A percentile compares a stretch with the other conserved stretches of the same genome.
These are phyloP conservation scores for Naganishia liquefaciens DNA, from an alignment of 1,284 basidiomycete species.

Conservation along the genomic window DNA sequence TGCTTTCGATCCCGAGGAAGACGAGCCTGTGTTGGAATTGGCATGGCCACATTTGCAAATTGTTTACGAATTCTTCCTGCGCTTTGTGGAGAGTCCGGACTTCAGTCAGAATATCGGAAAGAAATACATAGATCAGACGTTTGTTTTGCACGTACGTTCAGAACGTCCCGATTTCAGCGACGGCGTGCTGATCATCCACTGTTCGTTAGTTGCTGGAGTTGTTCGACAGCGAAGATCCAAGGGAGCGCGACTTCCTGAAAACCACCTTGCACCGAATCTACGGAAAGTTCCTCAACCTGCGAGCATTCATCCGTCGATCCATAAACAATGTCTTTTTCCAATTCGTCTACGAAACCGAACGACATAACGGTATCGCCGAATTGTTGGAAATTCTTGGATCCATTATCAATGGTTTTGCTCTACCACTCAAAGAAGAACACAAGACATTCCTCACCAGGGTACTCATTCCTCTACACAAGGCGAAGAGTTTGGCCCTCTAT, in stretches of 20 bases:
- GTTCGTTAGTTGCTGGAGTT: conserved; percentile 77
- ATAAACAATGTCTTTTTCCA: conserved; percentile 99
- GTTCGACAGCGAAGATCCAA: conserved; percentile 98
- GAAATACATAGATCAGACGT: conserved; percentile 93
- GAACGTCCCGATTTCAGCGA: neutral
- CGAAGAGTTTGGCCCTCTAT: conserved; percentile 92
- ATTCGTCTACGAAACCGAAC: conserved; percentile 97
- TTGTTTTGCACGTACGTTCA: conserved; percentile 71
- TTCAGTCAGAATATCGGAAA: conserved; percentile 99
- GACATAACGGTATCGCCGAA: conserved; percentile 99
- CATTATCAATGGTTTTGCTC: conserved; percentile 98
- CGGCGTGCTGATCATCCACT: neutral
- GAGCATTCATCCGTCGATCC: conserved; percentile 96
- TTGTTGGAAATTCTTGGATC: conserved; percentile 97
- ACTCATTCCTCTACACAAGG: conserved; percentile 97
- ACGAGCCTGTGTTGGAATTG: conserved; percentile 96
- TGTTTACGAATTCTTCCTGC: conserved; percentile 99
- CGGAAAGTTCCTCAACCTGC: conserved; percentile 97
- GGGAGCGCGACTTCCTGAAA: conserved; percentile 98
- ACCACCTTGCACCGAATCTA: conserved; percentile 99
- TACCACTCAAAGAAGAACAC: conserved; percentile 98
- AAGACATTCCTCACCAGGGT: conserved; percentile 96
- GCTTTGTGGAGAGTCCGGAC: conserved; percentile 96
- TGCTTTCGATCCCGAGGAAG: conserved; percentile 98
- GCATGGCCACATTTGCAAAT: conserved; percentile 99